Conservation (phyloP, 2,329 filamentous ascomycete species). For the Cladophialophora psammophila region DNA sequence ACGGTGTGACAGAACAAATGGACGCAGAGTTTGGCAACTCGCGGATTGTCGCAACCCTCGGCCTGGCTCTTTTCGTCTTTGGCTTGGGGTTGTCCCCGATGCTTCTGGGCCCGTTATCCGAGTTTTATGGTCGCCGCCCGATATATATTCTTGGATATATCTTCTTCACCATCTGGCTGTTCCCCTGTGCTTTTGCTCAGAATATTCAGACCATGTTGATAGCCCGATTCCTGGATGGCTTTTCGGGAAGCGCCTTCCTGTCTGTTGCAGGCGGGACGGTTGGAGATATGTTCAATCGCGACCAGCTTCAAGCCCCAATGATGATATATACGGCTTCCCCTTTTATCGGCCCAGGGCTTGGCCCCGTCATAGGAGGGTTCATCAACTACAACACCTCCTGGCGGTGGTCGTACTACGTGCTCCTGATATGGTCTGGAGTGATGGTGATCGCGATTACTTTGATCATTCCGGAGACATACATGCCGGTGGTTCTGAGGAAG, state of each 20-base stretch:
- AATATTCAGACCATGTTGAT: conserved; percentile 84
- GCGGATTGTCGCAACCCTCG: conserved; percentile 76
- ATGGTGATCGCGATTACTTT: conserved; percentile 68
- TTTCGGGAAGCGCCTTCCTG: conserved; percentile 65
- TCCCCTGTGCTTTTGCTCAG: conserved; percentile 79
- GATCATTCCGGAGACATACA: conserved; percentile 82
- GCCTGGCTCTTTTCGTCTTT: conserved; percentile 81
- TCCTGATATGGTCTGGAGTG: conserved; percentile 74
- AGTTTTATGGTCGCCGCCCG: conserved; percentile 82
- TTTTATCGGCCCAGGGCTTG: conserved; percentile 62
- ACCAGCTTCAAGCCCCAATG: conserved; percentile 77
- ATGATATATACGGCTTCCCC: conserved; percentile 72
- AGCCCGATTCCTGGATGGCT: conserved; percentile 71
- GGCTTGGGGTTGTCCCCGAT: conserved; percentile 73
- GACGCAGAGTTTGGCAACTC: conserved; percentile 75
- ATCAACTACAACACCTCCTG: conserved; percentile 76
- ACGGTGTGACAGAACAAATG: conserved; percentile 63
- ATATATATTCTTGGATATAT: conserved; percentile 79
- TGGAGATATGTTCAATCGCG: conserved; percentile 72
- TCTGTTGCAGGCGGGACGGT: conserved; percentile 76
- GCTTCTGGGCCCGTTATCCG: conserved; percentile 69
- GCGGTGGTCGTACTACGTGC: conserved; percentile 78
- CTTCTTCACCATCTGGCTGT: conserved; percentile 78
- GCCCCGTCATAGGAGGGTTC: conserved; percentile 49
- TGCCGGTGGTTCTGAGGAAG: conserved; percentile 71